Conservation (phyloP, 805 yeast genomes). For the Candida boleticola region DNA sequence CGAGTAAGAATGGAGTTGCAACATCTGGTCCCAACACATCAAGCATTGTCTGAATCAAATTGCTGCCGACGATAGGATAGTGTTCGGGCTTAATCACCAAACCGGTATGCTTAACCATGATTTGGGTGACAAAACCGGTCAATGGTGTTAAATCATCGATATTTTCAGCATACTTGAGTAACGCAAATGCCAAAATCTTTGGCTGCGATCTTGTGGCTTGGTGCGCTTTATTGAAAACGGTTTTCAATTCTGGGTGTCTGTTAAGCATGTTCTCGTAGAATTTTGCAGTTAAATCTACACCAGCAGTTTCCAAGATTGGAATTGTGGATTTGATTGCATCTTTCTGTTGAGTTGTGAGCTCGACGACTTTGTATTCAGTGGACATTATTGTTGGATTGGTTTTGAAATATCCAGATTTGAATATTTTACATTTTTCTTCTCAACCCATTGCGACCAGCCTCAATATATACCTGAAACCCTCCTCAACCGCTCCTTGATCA, state of each 20-base stretch:
- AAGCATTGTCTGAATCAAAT: constrained; percentile 52
- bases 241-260: constrained; percentile 51
- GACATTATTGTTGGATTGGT: too few relatives aligned
- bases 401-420: too few relatives aligned
- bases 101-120: constrained; percentile 66
- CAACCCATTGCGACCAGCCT: too few relatives aligned
- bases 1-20: constrained; percentile 58
- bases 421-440: too few relatives aligned
- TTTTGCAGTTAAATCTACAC: constrained; percentile 50
- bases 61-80: constrained; percentile 61
- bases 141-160: constrained; percentile 59
- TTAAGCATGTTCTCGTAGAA: constrained; percentile 58
- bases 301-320: constrained; percentile 56
- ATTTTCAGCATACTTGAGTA: constrained; percentile 59
- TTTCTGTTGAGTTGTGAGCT: constrained; percentile 30
- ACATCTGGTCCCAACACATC: constrained; percentile 52
- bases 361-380: constrained; percentile 22
- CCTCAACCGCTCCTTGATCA: too few relatives aligned
- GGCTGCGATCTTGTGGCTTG: constrained; percentile 60
- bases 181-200: constrained; percentile 58
- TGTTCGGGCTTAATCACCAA: constrained; percentile 62
- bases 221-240: constrained; percentile 60
- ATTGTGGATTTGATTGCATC: constrained; percentile 43
- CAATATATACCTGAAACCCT: too few relatives aligned
- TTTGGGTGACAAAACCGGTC: constrained; percentile 52